phyloP scores from a whole-genome alignment of 1,284 basidiomycete species.

The Cutaneotrichosporon curvatum region DNA sequence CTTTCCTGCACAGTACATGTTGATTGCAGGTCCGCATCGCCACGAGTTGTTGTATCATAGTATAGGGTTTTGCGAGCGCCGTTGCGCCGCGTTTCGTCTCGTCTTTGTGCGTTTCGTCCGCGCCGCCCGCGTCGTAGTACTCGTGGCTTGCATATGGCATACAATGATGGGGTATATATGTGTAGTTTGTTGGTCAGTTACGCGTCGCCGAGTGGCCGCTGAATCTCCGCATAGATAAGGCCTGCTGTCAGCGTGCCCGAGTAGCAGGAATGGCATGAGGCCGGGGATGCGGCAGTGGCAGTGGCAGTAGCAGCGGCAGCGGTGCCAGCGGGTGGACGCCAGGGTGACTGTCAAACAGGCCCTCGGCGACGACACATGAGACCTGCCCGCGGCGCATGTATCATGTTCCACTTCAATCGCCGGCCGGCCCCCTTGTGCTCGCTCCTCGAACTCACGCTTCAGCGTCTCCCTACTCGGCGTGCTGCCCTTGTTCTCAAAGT shows the following conservation, averaged over 20 bases:
- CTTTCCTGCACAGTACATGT: no score
- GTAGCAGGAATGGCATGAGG: neutral
- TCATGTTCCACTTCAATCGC: no score
- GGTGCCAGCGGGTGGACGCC: no score
- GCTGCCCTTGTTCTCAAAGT: conserved; percentile 60
- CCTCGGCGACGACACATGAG: no score
- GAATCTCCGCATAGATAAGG: conserved; percentile 48
- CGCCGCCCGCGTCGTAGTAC: neutral
- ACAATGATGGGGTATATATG: neutral
- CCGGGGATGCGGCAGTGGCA: neutral
- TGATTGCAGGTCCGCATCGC: no score
- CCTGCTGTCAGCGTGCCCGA: conserved; percentile 23
- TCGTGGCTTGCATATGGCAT: conserved; percentile 2
- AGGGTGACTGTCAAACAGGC: no score
- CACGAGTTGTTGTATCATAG: no score
- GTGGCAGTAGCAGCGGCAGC: neutral
- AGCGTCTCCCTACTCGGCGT: conserved; percentile 49
- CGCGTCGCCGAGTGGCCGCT: conserved; percentile 28
- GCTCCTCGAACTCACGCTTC: conserved; percentile 41
- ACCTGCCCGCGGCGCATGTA: no score
- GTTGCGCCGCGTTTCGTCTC: no score
- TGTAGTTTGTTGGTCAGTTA: neutral
- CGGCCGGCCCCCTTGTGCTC: neutral
- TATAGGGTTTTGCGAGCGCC: no score
- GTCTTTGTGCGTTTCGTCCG: neutral